Conservation (phyloP, 2,329 filamentous ascomycete species). For the Diaporthe ilicicola region DNA sequence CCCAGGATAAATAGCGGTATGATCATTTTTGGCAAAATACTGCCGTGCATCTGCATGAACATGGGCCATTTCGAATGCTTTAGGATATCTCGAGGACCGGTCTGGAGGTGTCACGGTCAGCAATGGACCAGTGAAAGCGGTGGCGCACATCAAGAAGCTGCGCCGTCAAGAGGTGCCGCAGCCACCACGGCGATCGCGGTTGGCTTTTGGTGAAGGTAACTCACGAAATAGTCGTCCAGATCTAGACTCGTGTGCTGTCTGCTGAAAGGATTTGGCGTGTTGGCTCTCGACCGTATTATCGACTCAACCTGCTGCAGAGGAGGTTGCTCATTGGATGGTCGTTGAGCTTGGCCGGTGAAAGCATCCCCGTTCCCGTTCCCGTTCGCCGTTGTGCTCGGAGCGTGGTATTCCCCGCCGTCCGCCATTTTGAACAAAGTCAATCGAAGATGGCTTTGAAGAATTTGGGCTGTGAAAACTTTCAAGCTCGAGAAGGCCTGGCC, state of each 20-base stretch:
- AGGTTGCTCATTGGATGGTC: conserved; percentile 29
- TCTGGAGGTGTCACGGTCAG: conserved; percentile 38
- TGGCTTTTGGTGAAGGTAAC: conserved; percentile 25
- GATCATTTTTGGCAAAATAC: conserved; percentile 76
- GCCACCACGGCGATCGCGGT: neutral
- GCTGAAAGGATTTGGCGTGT: conserved; percentile 42
- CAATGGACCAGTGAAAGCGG: neutral
- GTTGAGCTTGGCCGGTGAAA: neutral
- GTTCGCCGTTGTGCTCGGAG: conserved; percentile 1
- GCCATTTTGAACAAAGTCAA: conserved; percentile 25
- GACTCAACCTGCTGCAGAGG: conserved; percentile 38
- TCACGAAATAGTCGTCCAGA: conserved; percentile 56
- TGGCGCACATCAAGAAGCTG: neutral
- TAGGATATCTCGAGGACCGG: conserved; percentile 73
- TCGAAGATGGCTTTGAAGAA: neutral
- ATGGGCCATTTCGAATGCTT: conserved; percentile 82
- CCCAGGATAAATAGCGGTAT: conserved; percentile 71
- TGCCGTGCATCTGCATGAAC: conserved; percentile 80
- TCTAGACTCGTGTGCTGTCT: conserved; percentile 46
- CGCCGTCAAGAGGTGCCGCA: neutral
- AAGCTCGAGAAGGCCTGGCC: neutral
- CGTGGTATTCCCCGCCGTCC: conserved; percentile 31
- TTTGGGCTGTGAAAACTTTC: neutral
- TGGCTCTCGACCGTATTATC: conserved; percentile 39
- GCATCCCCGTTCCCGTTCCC: conserved; percentile 2